phyloP scores from a whole-genome alignment of 306 rosid genomes.

The Lotus japonicus region DNA sequence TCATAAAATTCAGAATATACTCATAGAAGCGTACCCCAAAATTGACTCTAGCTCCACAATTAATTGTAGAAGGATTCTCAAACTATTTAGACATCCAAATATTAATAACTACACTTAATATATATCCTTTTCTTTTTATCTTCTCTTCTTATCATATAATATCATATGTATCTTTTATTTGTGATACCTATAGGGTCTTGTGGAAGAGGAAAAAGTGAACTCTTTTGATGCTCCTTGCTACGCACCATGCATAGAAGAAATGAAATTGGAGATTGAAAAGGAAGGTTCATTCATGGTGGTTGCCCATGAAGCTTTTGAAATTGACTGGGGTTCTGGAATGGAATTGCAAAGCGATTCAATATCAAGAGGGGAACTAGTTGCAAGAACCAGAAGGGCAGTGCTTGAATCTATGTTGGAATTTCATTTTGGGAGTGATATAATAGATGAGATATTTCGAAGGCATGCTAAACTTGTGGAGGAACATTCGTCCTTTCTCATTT shows the following conservation, averaged over 20 bases:
- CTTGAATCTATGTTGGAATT: slow-evolving; percentile 62
- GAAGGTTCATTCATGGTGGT: slow-evolving; percentile 65
- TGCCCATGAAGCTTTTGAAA: slow-evolving; percentile 24
- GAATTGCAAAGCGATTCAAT: neutral
- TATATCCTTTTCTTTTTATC: too few relatives aligned
- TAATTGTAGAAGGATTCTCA: too few relatives aligned
- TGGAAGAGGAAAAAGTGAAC: slow-evolving; percentile 63
- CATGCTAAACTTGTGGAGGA: slow-evolving; percentile 28
- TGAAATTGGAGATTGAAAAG: slow-evolving; percentile 35
- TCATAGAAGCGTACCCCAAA: too few relatives aligned
- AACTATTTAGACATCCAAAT: too few relatives aligned
- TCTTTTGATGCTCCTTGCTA: slow-evolving; percentile 72
- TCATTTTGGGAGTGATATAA: slow-evolving; percentile 48
- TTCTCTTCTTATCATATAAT: too few relatives aligned
- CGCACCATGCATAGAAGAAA: slow-evolving; percentile 56
- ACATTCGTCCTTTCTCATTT: slow-evolving; percentile 44
- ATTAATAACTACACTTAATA: too few relatives aligned
- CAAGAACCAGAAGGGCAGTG: slow-evolving; percentile 50
- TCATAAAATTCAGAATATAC: too few relatives aligned
- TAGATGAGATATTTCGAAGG: slow-evolving; percentile 48
- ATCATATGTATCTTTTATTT: too few relatives aligned
- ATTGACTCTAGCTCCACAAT: too few relatives aligned
- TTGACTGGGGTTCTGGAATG: slow-evolving; percentile 56
- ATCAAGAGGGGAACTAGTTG: slow-evolving; percentile 17
- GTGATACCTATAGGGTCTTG: slow-evolving; percentile 15